These are phyloP conservation scores for Kandelia obovata DNA, from an alignment of 345 rosid genomes.

Conservation along the genomic window DNA sequence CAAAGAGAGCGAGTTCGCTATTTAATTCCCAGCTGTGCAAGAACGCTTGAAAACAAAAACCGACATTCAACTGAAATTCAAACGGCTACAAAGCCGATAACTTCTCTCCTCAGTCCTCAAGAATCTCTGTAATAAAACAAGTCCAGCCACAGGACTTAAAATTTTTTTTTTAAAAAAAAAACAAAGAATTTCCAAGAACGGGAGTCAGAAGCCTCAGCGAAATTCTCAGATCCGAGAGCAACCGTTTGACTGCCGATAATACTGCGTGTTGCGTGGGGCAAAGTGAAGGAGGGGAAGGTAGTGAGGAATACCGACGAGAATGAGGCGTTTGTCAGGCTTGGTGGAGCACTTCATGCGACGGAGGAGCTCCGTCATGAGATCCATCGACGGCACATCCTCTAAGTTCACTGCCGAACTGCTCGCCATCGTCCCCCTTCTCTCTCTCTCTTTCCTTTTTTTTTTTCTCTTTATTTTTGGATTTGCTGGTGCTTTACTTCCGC, in stretches of 20 bases:
- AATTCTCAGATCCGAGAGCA: neutral
- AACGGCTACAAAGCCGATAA: too few species aligned
- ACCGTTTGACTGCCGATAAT: too few species aligned
- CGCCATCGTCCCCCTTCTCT: constrained; percentile 35
- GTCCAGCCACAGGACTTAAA: too few species aligned
- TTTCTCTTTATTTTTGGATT: neutral
- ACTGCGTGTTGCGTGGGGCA: neutral
- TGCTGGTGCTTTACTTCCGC: neutral
- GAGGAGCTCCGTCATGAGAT: constrained; percentile 89
- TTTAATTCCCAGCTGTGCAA: neutral
- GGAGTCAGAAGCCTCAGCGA: neutral
- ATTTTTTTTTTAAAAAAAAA: neutral
- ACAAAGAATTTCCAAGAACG: neutral
- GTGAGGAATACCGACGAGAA: constrained; percentile 60
- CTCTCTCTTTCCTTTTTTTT: neutral
- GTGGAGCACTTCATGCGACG: constrained; percentile 89
- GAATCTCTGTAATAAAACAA: too few species aligned
- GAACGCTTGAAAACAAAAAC: neutral
- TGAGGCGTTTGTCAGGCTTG: constrained; percentile 89
- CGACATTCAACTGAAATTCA: too few species aligned
- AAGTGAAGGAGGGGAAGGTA: neutral
- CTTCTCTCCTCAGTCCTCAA: too few species aligned
- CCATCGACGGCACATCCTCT: constrained; percentile 75
- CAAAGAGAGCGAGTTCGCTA: neutral
- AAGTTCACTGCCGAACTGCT: constrained; percentile 40